Conservation (phyloP, 2,329 filamentous ascomycete species). For the Ophiocordyceps unilateralis region DNA sequence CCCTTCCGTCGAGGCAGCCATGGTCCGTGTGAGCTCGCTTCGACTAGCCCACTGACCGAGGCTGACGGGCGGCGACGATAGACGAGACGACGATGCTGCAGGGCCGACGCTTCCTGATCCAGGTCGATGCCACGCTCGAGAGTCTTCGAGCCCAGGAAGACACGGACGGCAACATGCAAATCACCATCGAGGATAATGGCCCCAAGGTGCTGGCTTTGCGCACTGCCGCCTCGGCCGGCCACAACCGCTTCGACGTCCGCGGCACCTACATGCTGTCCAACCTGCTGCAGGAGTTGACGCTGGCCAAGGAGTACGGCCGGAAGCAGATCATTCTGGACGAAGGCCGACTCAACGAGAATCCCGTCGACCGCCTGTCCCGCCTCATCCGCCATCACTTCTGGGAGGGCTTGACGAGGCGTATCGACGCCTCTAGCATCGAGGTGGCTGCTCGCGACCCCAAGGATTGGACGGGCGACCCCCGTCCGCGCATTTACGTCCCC, state of each 20-base stretch:
- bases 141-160: constrained; percentile 73
- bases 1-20: constrained; percentile 43
- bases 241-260: constrained; percentile 77
- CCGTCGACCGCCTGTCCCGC: constrained; percentile 70
- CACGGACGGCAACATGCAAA: constrained; percentile 87
- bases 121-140: constrained; percentile 70
- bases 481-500: constrained; percentile 84
- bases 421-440: constrained; percentile 77
- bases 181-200: constrained; percentile 89
- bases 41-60: neutral
- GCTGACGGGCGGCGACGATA: constrained; percentile 20
- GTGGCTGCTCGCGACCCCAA: constrained; percentile 80
- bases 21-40: constrained; percentile 15
- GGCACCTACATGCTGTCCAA: constrained; percentile 98
- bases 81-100: constrained; percentile 56
- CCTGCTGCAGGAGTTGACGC: constrained; percentile 79
- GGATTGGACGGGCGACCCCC: constrained; percentile 82
- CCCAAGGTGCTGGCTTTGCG: constrained; percentile 80
- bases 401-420: constrained; percentile 75
- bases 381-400: constrained; percentile 85
- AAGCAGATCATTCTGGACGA: constrained; percentile 86
- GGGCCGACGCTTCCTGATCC: constrained; percentile 62
- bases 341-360: constrained; percentile 83
- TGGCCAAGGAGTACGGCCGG: constrained; percentile 80
- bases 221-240: constrained; percentile 70